Conservation (phyloP, 2,329 filamentous ascomycete genomes). For the Cytospora leucostoma region DNA sequence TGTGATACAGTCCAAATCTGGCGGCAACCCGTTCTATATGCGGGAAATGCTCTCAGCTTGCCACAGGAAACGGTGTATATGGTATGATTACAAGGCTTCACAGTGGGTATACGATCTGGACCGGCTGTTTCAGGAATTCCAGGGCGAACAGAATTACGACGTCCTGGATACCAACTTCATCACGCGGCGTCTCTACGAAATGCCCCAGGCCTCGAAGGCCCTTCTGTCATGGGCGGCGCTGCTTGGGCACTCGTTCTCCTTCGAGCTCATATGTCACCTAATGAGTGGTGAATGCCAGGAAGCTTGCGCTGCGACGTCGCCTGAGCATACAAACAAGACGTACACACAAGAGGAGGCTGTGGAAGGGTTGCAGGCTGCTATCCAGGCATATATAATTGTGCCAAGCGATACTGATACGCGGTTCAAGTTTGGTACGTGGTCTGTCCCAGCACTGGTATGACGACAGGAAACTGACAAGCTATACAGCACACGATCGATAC, state of each 20-base stretch:
- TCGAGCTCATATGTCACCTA: conserved; percentile 74
- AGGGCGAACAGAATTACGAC: conserved; percentile 75
- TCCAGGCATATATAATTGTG: conserved; percentile 79
- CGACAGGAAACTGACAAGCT: background rate
- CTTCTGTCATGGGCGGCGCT: conserved; percentile 86
- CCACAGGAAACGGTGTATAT: conserved; percentile 79
- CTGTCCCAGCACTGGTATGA: background rate
- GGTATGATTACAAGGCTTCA: conserved; percentile 78
- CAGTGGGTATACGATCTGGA: conserved; percentile 86
- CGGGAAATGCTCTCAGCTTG: conserved; percentile 87
- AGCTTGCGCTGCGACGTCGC: conserved; percentile 36
- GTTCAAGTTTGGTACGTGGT: conserved; percentile 64
- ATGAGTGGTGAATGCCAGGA: conserved; percentile 73
- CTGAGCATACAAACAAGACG: conserved; percentile 43
- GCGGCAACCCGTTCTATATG: conserved; percentile 88
- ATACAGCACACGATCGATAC: conserved; percentile 75
- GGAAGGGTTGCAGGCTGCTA: conserved; percentile 76
- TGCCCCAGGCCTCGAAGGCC: conserved; percentile 71
- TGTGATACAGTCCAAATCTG: conserved; percentile 85
- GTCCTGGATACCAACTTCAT: conserved; percentile 84
- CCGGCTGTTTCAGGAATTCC: conserved; percentile 81
- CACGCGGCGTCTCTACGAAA: conserved; percentile 72
- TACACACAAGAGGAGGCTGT: conserved; percentile 70
- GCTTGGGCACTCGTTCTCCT: conserved; percentile 81
- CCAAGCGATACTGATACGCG: conserved; percentile 81